Percentiles rank a stretch among this genome's conserved stretches.
These are phyloP conservation scores for Cutaneotrichosporon arboriforme DNA, from an alignment of 1,284 basidiomycete species.

Conservation along the genomic window DNA sequence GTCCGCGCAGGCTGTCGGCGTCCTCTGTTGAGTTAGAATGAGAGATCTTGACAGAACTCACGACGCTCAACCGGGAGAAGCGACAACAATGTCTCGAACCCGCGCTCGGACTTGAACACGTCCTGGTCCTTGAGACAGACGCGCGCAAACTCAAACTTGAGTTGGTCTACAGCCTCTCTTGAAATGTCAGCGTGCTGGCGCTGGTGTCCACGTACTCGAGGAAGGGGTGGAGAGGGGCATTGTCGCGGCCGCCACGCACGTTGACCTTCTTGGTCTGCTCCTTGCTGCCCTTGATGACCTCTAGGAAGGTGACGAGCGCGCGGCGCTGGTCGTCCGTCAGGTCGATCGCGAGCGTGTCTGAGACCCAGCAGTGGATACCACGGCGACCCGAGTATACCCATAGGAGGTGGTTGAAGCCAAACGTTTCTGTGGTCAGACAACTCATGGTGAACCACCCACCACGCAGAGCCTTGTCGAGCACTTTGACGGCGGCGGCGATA, in stretches of 20 bases:
- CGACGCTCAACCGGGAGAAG: slow-evolving; percentile 62
- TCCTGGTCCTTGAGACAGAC: slow-evolving; percentile 82
- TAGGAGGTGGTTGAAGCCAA: slow-evolving; percentile 69
- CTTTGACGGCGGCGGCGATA: slow-evolving; percentile 85
- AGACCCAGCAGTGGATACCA: slow-evolving; percentile 98
- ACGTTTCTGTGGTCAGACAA: slow-evolving; percentile 54
- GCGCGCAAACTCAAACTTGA: slow-evolving; percentile 59
- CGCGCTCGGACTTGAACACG: slow-evolving; percentile 66
- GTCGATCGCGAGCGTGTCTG: slow-evolving; percentile 78
- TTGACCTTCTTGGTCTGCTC: slow-evolving; percentile 82
- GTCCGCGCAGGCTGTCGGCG: slow-evolving; percentile 52
- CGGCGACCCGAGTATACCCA: slow-evolving; percentile 99
- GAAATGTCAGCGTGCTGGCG: slow-evolving; percentile 4
- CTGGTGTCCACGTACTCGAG: slow-evolving; percentile 57
- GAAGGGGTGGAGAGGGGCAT: slow-evolving; percentile 61
- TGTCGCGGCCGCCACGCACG: slow-evolving; percentile 50
- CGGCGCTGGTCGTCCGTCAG: slow-evolving; percentile 87
- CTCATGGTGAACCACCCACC: slow-evolving; percentile 51
- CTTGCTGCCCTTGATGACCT: slow-evolving; percentile 76
- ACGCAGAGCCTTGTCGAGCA: slow-evolving; percentile 73
- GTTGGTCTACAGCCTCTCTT: slow-evolving; percentile 55
- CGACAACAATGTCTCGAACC: slow-evolving; percentile 69
- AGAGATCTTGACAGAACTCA: slow-evolving; percentile 19
- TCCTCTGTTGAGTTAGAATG: slow-evolving; percentile 33
- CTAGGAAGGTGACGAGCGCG: slow-evolving; percentile 78